These are phyloP conservation scores for Kazachstania bromeliacearum DNA, from an alignment of 805 yeast genomes.

Conservation along the genomic window DNA sequence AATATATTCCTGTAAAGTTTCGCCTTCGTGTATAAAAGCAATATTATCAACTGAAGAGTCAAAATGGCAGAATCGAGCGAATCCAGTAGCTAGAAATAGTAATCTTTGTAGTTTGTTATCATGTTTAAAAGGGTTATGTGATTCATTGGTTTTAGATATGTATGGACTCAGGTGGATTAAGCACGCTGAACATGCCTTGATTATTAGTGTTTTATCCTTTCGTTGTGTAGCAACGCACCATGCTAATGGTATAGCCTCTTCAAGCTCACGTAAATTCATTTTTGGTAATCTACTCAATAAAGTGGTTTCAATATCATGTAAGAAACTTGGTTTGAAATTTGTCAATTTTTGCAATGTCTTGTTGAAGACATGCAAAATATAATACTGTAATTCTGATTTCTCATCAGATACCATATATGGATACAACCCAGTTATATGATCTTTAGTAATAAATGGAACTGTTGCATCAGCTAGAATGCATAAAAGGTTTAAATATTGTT, in stretches of 20 bases:
- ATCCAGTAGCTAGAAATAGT: conserved; percentile 54
- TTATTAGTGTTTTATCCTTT: conserved; percentile 39
- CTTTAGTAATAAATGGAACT: conserved; percentile 48
- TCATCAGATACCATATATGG: conserved; percentile 50
- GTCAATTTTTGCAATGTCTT: conserved; percentile 36
- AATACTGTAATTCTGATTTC: conserved; percentile 35
- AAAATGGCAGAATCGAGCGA: conserved; percentile 63
- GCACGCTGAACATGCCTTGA: conserved; percentile 57
- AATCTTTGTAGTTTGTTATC: conserved; percentile 47
- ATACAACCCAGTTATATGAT: conserved; percentile 55
- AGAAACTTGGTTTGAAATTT: conserved; percentile 42
- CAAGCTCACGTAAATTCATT: conserved; percentile 49
- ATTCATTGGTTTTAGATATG: conserved; percentile 25
- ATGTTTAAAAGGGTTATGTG: conserved; percentile 12
- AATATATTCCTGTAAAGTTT: conserved; percentile 48
- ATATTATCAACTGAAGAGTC: conserved; percentile 33
- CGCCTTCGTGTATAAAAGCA: conserved; percentile 32
- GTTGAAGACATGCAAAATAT: conserved; percentile 46
- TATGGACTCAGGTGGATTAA: conserved; percentile 42
- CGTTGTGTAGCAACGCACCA: conserved; percentile 46
- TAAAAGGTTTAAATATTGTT: conserved; percentile 29
- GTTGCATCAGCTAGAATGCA: conserved; percentile 47
- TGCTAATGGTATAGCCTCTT: conserved; percentile 65
- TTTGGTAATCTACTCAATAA: conserved; percentile 51
- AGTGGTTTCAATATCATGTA: conserved; percentile 40